Conservation (phyloP, 805 yeast genomes). For the Saturnispora sanitii region DNA sequence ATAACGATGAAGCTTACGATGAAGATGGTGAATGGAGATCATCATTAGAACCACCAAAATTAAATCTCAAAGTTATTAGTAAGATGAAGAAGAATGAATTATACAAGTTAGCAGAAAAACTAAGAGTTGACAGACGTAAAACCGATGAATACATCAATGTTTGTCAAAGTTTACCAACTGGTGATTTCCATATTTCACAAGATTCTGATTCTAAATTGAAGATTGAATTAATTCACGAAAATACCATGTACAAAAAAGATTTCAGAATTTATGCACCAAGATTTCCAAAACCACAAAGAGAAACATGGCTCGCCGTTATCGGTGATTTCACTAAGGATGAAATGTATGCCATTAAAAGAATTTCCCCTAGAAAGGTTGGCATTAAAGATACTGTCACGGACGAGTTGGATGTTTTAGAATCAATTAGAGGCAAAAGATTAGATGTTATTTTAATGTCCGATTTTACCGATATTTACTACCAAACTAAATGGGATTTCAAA, state of each 20-base stretch:
- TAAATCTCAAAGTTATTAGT: conserved; percentile 36
- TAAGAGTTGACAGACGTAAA: conserved; percentile 34
- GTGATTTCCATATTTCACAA: conserved; percentile 36
- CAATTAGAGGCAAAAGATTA: conserved; percentile 36
- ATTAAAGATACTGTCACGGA: conserved; percentile 32
- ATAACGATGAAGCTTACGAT: conserved; percentile 16
- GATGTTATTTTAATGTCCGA: conserved; percentile 51
- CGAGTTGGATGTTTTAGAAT: conserved; percentile 40
- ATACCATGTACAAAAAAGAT: conserved; percentile 40
- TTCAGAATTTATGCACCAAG: conserved; percentile 66
- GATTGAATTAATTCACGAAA: conserved; percentile 46
- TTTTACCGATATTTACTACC: conserved; percentile 43
- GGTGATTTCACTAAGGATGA: conserved; percentile 42
- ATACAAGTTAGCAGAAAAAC: conserved; percentile 26
- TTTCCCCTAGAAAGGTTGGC: conserved; percentile 43
- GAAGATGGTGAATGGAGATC: conserved; percentile 31
- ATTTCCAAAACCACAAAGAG: conserved; percentile 86
- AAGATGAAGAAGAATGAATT: conserved; percentile 24
- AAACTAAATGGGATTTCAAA: conserved; percentile 5
- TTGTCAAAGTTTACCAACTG: conserved; percentile 54
- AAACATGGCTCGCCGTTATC: conserved; percentile 79
- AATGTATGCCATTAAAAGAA: conserved; percentile 60
- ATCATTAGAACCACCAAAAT: conserved; percentile 11
- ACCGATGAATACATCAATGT: conserved; percentile 42
- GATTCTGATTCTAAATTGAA: conserved; percentile 25